A percentile compares a stretch with the other conserved stretches of the same genome.
Conservation (phyloP, 768 basidiomycete genomes). For the Flagelloscypha sp. region DNA sequence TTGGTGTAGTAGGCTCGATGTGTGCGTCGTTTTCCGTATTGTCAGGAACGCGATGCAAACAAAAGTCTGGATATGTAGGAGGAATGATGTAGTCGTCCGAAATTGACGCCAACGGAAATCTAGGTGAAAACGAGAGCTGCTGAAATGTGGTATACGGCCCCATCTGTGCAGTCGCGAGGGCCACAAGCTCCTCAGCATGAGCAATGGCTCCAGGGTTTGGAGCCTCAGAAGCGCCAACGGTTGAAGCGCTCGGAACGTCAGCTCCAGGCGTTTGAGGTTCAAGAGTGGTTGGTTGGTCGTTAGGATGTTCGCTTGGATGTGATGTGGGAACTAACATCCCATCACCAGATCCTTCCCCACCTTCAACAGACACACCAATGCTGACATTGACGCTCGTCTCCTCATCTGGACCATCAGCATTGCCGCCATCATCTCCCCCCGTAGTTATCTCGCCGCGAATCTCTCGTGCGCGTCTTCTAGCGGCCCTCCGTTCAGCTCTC, state of each 20-base stretch:
- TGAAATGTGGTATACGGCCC: conserved; percentile 90
- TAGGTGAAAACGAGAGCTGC: conserved; percentile 78
- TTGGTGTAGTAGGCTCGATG: no score
- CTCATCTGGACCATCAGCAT: conserved; percentile 45
- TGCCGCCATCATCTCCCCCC: conserved; percentile 36
- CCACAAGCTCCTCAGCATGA: conserved; percentile 57
- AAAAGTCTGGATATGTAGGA: conserved; percentile 76
- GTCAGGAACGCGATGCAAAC: conserved; percentile 67
- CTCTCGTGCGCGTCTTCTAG: conserved; percentile 71
- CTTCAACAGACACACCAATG: conserved; percentile 50
- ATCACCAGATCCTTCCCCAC: conserved; percentile 18
- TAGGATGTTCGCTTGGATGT: conserved; percentile 4
- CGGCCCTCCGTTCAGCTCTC: conserved; percentile 78
- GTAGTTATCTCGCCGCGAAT: no score
- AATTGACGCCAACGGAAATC: conserved; percentile 80
- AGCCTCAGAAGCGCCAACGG: conserved; percentile 27
- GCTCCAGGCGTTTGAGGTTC: conserved; percentile 11
- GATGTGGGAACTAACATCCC: no score
- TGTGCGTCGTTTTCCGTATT: conserved; percentile 54
- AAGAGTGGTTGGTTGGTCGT: conserved; percentile 13
- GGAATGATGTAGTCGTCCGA: conserved; percentile 90
- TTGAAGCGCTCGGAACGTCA: conserved; percentile 4
- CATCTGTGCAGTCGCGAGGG: conserved; percentile 61
- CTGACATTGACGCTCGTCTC: conserved; percentile 53
- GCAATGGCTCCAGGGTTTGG: conserved; percentile 27